phyloP scores from a whole-genome alignment of 1,284 basidiomycete species.

The Tylopilus orsonianus region DNA sequence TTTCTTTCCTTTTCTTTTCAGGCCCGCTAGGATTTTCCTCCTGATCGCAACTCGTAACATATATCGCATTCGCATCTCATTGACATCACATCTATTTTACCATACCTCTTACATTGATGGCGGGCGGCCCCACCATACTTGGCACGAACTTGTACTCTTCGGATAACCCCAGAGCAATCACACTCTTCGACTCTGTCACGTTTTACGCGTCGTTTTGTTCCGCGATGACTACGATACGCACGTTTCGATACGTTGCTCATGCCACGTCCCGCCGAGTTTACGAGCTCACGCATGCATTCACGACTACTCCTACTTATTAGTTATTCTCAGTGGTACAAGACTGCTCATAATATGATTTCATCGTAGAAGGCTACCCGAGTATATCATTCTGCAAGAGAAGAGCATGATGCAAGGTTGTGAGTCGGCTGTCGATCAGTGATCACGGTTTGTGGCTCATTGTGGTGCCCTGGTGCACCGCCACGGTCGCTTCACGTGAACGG shows the following conservation, averaged over 20 bases:
- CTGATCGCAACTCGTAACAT: constrained; percentile 8
- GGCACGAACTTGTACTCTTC: constrained; percentile 19
- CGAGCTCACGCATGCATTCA: constrained; percentile 11
- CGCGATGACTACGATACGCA: constrained; percentile 6
- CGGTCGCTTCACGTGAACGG: constrained; percentile 7
- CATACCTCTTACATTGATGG: constrained; percentile 23
- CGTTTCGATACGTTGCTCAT: constrained; percentile 5
- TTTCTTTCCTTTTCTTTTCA: constrained; percentile 7
- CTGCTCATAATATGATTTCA: constrained; percentile 20
- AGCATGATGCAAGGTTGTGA: too few relatives aligned
- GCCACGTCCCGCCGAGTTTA: background rate
- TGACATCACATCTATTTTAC: constrained; percentile 20
- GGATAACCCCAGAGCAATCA: constrained; percentile 16
- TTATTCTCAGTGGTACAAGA: constrained; percentile 19
- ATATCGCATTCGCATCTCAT: constrained; percentile 23
- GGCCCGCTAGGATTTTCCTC: background rate
- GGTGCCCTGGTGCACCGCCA: constrained; percentile 11
- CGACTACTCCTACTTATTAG: constrained; percentile 24
- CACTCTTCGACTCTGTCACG: background rate
- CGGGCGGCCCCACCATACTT: constrained; percentile 3
- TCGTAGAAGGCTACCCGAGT: background rate
- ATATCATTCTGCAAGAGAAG: constrained; percentile 1
- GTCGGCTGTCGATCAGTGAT: too few relatives aligned
- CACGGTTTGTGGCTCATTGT: too few relatives aligned
- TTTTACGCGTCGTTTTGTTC: constrained; percentile 3